A percentile compares a stretch with the other conserved stretches of the same genome.
Conservation (phyloP, 208 protist genomes). For the Trypanosoma caninum region DNA sequence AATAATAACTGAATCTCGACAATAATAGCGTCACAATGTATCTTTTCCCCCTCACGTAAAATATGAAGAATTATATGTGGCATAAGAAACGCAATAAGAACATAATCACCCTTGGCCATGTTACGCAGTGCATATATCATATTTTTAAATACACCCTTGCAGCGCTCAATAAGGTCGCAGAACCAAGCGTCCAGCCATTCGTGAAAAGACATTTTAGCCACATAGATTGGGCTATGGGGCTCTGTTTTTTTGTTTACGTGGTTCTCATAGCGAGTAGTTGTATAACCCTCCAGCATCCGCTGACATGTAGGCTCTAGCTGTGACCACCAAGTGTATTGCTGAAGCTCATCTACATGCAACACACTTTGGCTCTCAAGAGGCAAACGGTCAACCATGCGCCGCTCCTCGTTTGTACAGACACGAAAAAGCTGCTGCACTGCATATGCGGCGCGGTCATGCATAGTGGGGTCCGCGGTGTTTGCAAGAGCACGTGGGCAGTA, state of each 20-base stretch:
- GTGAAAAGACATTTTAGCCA: conserved; percentile 39
- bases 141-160: conserved; percentile 48
- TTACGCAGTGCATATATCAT: conserved; percentile 76
- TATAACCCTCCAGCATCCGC: conserved; percentile 70
- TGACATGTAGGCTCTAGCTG: conserved; percentile 43
- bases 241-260: conserved; percentile 40
- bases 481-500: conserved; percentile 72
- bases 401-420: conserved; percentile 56
- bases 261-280: conserved; percentile 64
- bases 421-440: conserved; percentile 84
- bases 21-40: conserved; percentile 35
- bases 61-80: conserved; percentile 77
- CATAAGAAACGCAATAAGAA: conserved; percentile 60
- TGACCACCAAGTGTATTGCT: conserved; percentile 79
- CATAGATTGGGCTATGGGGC: conserved; percentile 58
- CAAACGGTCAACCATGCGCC: conserved; percentile 25
- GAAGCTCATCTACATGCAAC: conserved; percentile 64
- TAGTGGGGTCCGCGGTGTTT: conserved; percentile 67
- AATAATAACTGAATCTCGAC: conserved; percentile 40
- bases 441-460: conserved; percentile 84
- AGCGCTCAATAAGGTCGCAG: conserved; percentile 47
- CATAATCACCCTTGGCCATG: conserved; percentile 70
- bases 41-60: conserved; percentile 30
- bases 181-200: conserved; percentile 74
- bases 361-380: conserved; percentile 42